phyloP scores from a whole-genome alignment of 2,329 filamentous ascomycete genomes.

The Helminthosporium solani region DNA sequence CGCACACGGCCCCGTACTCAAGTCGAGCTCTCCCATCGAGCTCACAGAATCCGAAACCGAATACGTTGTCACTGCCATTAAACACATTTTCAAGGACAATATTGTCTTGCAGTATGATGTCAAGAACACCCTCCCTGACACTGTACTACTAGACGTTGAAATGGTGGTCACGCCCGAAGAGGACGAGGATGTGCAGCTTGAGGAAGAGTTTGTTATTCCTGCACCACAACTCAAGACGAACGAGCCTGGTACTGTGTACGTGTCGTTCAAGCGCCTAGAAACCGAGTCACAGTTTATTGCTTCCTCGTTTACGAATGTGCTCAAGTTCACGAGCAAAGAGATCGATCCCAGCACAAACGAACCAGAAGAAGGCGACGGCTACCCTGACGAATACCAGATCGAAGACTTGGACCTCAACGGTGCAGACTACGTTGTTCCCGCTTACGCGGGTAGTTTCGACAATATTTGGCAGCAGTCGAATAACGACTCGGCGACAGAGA shows the following conservation, averaged over 20 bases:
- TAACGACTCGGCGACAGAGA: conserved; percentile 89
- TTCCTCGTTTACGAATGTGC: conserved; percentile 82
- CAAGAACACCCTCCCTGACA: conserved; percentile 93
- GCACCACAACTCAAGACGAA: conserved; percentile 79
- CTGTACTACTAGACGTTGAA: conserved; percentile 47
- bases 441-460: conserved; percentile 92
- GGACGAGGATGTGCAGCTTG: conserved; percentile 68
- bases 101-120: conserved; percentile 95
- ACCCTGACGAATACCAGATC: conserved; percentile 97
- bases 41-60: conserved; percentile 97
- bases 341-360: conserved; percentile 93
- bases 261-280: conserved; percentile 82
- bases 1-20: conserved; percentile 85
- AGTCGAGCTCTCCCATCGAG: conserved; percentile 82
- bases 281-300: conserved; percentile 76
- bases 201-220: conserved; percentile 91
- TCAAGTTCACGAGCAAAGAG: conserved; percentile 98
- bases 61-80: conserved; percentile 90
- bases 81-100: conserved; percentile 98
- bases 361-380: conserved; percentile 79
- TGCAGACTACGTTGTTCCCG: conserved; percentile 90
- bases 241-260: conserved; percentile 90
- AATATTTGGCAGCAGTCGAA: conserved; percentile 94
- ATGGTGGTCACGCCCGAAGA: conserved; percentile 85
- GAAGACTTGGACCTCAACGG: conserved; percentile 88